Base-by-base conservation (phyloP, 2,329 filamentous ascomycete genomes). In the Tolypocladium sp. region DNA sequence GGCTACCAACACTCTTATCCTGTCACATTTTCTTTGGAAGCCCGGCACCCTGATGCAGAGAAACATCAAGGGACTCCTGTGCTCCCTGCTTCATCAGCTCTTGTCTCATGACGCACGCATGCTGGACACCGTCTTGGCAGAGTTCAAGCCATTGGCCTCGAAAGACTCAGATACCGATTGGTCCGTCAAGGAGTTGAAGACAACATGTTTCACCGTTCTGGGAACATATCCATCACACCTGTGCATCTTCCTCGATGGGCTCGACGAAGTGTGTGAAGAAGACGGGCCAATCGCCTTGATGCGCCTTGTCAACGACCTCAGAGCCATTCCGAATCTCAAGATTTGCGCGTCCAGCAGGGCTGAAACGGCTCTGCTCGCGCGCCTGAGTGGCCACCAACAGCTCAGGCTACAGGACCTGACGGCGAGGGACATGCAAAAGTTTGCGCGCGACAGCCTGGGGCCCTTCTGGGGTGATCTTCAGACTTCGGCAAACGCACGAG, bases 1-100 rank as follows among this genome's bases (percentile, higher is more conserved):
- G 69, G 59, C 51, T 1, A 7, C 53, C 0, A 42, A 54, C 2
- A 56, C 63, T 1, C 7, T 63, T 0, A 53, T 69, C 0, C 17
- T 65, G 5, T 63, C 63, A 2, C 68, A 68, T 55, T 72, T 68
- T 60, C 71, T 73, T 52, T 73, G 71, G 70, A 66, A 63, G 9
- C 59, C 66, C 0, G 71, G 70, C 1, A 64, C 59, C 2, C 7
- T 3, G 1, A 55, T 71, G 55, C 69, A 73, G 57, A 64, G 63
- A 15, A 65, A 40, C 15, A 49, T 64, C 3, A 64, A 63, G 30
- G 71, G 71, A 0, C 51, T 71, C 1, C 57, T 71, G 0, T 64
- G 65, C 37, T 61, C 67, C 2, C 37, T 72, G 4, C 54, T 70
- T 1, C 60, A 67, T 46, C 59, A 65, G 20, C 22, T 65, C 15